Percentiles rank a stretch among this genome's conserved stretches.
phyloP scores from a whole-genome alignment of 352 stramenopile genomes.

The Pythium biforme region DNA sequence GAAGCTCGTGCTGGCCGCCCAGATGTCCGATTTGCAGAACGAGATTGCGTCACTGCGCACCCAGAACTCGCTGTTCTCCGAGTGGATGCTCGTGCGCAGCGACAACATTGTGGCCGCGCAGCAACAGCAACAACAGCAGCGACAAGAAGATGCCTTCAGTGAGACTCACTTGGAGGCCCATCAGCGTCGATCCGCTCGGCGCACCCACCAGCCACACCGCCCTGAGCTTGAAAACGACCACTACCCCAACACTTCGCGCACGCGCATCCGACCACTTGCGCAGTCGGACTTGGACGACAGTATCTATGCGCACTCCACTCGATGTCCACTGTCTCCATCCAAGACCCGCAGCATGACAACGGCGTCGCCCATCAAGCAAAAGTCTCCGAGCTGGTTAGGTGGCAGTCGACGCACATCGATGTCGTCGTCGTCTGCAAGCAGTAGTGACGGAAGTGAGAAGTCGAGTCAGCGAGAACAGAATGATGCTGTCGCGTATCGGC shows the following conservation, averaged over 20 bases:
- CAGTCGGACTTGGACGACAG: conserved; percentile 5
- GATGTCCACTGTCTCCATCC: conserved; percentile 31
- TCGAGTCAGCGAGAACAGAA: background rate
- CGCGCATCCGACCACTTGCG: conserved; percentile 12
- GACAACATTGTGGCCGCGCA: conserved; percentile 39
- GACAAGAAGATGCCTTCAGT: background rate
- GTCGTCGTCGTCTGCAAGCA: conserved; percentile 20
- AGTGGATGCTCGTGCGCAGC: conserved; percentile 79
- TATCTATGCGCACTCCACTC: conserved; percentile 33
- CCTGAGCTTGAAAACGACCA: background rate
- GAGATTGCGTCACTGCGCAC: conserved; percentile 56
- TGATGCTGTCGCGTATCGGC: background rate
- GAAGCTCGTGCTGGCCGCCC: conserved; percentile 41
- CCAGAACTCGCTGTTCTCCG: conserved; percentile 69
- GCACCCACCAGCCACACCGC: conserved; percentile 4
- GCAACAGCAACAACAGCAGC: conserved; percentile 20
- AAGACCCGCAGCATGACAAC: conserved; percentile 41
- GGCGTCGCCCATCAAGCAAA: conserved; percentile 38
- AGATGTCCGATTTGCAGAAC: conserved; percentile 52
- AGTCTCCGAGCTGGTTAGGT: background rate
- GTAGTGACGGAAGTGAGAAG: conserved; percentile 5
- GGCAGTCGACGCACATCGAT: conserved; percentile 16
- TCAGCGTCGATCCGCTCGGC: background rate
- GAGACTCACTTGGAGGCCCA: background rate
- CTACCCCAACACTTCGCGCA: conserved; percentile 1